A percentile compares a stretch with the other conserved stretches of the same genome.
phyloP scores from a whole-genome alignment of 805 yeast species.

The Groenewaldozyma salmanticensis region DNA sequence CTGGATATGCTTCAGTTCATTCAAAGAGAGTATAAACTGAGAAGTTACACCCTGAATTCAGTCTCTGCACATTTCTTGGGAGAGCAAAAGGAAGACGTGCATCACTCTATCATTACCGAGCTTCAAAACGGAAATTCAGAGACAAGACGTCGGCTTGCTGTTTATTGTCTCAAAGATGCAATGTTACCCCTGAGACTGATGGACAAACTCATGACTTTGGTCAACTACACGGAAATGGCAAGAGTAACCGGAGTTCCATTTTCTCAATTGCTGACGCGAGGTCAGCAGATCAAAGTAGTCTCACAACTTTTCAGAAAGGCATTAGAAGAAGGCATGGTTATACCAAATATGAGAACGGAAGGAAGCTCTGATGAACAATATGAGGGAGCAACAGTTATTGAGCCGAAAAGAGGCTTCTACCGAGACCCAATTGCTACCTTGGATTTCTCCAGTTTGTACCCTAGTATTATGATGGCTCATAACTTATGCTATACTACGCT shows the following conservation, averaged over 20 bases:
- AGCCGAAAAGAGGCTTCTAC: slow-evolving; percentile 90
- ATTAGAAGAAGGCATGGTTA: slow-evolving; percentile 70
- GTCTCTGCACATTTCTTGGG: slow-evolving; percentile 89
- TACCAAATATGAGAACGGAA: slow-evolving; percentile 78
- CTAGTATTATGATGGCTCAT: slow-evolving; percentile 99
- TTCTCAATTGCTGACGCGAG: slow-evolving; percentile 77
- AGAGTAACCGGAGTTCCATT: slow-evolving; percentile 99
- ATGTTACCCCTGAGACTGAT: slow-evolving; percentile 78
- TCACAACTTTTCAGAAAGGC: slow-evolving; percentile 94
- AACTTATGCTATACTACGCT: slow-evolving; percentile 92
- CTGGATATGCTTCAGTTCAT: slow-evolving; percentile 85
- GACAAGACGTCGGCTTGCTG: slow-evolving; percentile 90
- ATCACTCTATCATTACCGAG: slow-evolving; percentile 91
- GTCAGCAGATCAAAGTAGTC: slow-evolving; percentile 95
- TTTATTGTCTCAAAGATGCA: slow-evolving; percentile 94
- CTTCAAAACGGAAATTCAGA: slow-evolving; percentile 87
- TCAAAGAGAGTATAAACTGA: slow-evolving; percentile 87
- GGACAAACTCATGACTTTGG: slow-evolving; percentile 92
- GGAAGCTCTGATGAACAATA: slow-evolving; percentile 83
- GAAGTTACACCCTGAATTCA: slow-evolving; percentile 90
- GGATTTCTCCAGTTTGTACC: slow-evolving; percentile 95
- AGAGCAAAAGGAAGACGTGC: slow-evolving; percentile 97
- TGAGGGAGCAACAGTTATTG: slow-evolving; percentile 99
- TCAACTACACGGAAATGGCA: slow-evolving; percentile 98
- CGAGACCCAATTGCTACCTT: slow-evolving; percentile 96